phyloP scores from a whole-genome alignment of 2,329 filamentous ascomycete species.

The Lasiodiplodia sp. region DNA sequence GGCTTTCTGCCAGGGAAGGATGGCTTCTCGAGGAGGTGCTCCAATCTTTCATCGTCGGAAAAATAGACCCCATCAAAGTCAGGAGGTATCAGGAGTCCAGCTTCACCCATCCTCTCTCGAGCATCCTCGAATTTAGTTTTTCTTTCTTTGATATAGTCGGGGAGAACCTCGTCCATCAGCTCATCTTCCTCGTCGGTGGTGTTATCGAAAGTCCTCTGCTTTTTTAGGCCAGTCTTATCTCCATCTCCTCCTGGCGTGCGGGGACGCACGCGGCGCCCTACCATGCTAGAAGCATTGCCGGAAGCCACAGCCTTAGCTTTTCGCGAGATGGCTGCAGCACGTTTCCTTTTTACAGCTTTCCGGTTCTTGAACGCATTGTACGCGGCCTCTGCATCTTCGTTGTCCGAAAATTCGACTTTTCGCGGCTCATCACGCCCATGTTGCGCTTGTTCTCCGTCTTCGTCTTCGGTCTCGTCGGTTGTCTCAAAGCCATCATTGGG shows the following conservation, averaged over 20 bases:
- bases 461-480: neutral
- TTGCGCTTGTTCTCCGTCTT: neutral
- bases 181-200: conserved; percentile 49
- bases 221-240: conserved; percentile 5
- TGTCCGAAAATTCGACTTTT: conserved; percentile 50
- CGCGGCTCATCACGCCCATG: neutral
- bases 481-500: conserved; percentile 5
- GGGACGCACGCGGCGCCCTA: conserved; percentile 43
- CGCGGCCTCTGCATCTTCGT: conserved; percentile 61
- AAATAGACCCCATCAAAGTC: conserved; percentile 78
- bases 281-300: conserved; percentile 46
- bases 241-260: conserved; percentile 26
- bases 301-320: conserved; percentile 54
- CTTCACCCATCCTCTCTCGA: conserved; percentile 66
- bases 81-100: conserved; percentile 78
- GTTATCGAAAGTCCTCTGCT: conserved; percentile 35
- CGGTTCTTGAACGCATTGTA: conserved; percentile 72
- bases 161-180: conserved; percentile 66
- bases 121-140: conserved; percentile 71
- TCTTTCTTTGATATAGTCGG: conserved; percentile 76
- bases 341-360: conserved; percentile 62
- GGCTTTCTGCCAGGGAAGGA: conserved; percentile 68
- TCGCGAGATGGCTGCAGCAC: conserved; percentile 49
- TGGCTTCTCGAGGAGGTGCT: conserved; percentile 72
- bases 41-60: conserved; percentile 71